Evolutionary conservation across 441 rosid genomes (phyloP).

Genomic region (California macrophylla): DNA sequence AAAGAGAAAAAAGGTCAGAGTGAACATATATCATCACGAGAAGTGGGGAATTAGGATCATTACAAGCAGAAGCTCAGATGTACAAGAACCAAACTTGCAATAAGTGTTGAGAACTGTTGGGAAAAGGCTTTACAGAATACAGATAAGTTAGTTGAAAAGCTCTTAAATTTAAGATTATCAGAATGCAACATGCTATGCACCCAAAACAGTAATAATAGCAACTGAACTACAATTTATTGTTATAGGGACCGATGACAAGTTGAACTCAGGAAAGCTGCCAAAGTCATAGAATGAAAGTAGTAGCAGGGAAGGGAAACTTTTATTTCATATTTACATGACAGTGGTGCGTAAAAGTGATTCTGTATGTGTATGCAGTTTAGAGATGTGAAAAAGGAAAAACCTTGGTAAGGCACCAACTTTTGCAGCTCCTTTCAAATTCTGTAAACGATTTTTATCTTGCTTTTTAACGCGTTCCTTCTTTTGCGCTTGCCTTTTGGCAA

Average conservation of each 20-base stretch:
- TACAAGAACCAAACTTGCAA: not conserved
- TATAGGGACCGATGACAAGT: not conserved
- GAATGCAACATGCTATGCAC: not conserved
- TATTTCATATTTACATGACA: not conserved
- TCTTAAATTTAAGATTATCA: not conserved
- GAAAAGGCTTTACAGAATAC: not conserved
- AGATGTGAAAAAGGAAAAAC: conserved; percentile 25
- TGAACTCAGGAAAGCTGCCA: not conserved
- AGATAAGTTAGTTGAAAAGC: not conserved
- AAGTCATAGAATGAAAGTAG: not conserved
- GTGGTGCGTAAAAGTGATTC: not conserved
- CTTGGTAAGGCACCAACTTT: conserved; percentile 85
- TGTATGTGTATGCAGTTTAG: not conserved
- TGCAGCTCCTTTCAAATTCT: conserved; percentile 64
- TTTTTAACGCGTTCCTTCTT: conserved; percentile 73
- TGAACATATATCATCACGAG: too few relatives aligned
- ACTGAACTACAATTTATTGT: not conserved
- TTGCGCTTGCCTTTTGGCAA: conserved; percentile 62
- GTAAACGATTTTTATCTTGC: conserved; percentile 58
- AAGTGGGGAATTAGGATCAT: not conserved
- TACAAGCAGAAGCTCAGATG: not conserved
- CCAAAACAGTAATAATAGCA: not conserved
- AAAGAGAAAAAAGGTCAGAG: too few relatives aligned
- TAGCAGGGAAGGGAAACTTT: not conserved
- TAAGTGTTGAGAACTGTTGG: not conserved